These are phyloP conservation scores for Backusella sp. DNA, from an alignment of 192 early-diverging fungal species.

Conservation along the genomic window DNA sequence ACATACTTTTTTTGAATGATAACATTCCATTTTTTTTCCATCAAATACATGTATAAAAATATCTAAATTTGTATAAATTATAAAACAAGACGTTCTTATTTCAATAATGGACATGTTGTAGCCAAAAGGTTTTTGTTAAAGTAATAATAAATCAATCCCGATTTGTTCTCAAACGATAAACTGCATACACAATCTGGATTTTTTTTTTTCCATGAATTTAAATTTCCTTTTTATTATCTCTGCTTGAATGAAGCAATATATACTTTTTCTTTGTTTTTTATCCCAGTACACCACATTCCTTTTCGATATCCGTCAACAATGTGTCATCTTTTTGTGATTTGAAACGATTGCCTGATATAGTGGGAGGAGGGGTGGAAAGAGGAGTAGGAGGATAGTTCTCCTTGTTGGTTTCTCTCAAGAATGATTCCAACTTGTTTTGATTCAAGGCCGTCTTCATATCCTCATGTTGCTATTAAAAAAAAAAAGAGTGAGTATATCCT, in stretches of 20 bases:
- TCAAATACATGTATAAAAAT: not conserved
- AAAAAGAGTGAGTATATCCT: not conserved
- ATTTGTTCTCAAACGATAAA: too few species aligned
- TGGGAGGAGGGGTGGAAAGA: not conserved
- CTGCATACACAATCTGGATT: too few species aligned
- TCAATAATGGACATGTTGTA: not conserved
- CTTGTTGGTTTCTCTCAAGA: not conserved
- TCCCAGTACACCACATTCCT: conserved; percentile 9
- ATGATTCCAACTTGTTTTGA: not conserved
- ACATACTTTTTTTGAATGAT: not conserved
- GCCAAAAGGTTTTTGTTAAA: not conserved
- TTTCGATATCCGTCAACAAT: conserved; percentile 14
- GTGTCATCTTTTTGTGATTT: conserved; percentile 10
- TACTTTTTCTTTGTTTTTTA: not conserved
- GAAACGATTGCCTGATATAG: not conserved
- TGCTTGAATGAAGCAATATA: not conserved
- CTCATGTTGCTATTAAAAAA: conserved; percentile 21
- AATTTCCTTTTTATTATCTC: not conserved
- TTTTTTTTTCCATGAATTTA: not conserved
- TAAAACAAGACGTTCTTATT: not conserved
- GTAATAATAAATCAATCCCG: not conserved
- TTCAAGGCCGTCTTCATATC: conserved; percentile 8
- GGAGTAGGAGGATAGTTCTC: not conserved
- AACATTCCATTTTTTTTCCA: not conserved
- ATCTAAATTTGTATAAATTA: not conserved